Evolutionary conservation across 352 stramenopile species (phyloP).

Genomic region (Phytophthora idaei): DNA sequence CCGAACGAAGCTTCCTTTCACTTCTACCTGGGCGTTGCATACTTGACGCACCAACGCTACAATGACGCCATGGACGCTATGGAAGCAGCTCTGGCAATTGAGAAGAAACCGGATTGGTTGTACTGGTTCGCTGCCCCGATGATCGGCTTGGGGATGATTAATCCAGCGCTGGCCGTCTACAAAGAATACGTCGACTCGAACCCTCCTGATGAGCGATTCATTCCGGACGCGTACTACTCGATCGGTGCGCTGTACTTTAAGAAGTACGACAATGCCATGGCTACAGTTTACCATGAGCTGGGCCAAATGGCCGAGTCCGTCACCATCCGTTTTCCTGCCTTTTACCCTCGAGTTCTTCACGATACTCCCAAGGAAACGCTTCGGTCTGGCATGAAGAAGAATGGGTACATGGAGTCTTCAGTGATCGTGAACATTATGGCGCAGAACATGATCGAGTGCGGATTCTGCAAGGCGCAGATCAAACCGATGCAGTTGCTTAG

Average conservation of each 20-base stretch:
- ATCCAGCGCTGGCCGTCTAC: constrained; percentile 25
- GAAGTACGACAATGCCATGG: constrained; percentile 30
- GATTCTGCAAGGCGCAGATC: constrained; percentile 34
- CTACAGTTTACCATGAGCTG: constrained; percentile 36
- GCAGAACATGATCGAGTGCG: constrained; percentile 31
- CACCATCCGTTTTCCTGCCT: constrained; percentile 40
- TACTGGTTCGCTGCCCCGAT: constrained; percentile 33
- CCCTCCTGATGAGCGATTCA: constrained; percentile 39
- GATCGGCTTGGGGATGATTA: constrained; percentile 31
- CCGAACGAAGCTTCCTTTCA: constrained; percentile 36
- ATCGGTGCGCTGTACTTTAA: constrained; percentile 39
- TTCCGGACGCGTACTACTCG: constrained; percentile 41
- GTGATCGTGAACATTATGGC: constrained; percentile 31
- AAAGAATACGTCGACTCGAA: constrained; percentile 38
- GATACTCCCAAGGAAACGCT: constrained; percentile 30
- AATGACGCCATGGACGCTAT: constrained; percentile 36
- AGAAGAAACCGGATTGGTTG: constrained; percentile 39
- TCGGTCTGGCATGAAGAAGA: constrained; percentile 30
- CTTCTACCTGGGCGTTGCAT: constrained; percentile 37
- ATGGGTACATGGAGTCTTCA: constrained; percentile 35
- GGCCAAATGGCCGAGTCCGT: constrained; percentile 37
- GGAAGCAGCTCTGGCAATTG: constrained; percentile 31
- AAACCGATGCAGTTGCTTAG: constrained; percentile 38
- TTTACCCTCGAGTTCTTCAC: constrained; percentile 21
- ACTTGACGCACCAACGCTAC: constrained; percentile 24